phyloP scores from a whole-genome alignment of 2,329 filamentous ascomycete species.

The Sphaerostilbella broomeana region DNA sequence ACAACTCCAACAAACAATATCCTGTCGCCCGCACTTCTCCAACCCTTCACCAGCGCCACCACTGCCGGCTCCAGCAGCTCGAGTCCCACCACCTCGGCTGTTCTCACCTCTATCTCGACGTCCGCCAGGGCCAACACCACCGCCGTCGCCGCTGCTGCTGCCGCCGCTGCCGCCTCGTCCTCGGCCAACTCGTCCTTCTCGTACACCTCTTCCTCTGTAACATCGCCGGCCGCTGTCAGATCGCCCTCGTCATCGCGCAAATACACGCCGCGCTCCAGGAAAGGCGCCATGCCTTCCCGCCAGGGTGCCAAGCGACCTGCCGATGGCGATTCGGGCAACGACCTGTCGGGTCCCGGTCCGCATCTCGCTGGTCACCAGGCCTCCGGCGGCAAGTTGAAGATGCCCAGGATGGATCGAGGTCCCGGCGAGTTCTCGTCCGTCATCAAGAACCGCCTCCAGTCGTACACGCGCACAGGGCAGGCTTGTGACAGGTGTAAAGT shows the following conservation, averaged over 20 bases:
- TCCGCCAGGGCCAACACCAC: too few relatives aligned
- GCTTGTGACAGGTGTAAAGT: conserved; percentile 88
- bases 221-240: conserved; percentile 7
- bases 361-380: too few relatives aligned
- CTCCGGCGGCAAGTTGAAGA: conserved; percentile 37
- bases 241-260: conserved; percentile 11
- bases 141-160: too few relatives aligned
- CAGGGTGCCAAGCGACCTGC: conserved; percentile 31
- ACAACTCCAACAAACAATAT: too few relatives aligned
- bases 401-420: conserved; percentile 42
- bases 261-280: conserved; percentile 10
- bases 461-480: conserved; percentile 64
- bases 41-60: too few relatives aligned
- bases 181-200: too few relatives aligned
- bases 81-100: too few relatives aligned
- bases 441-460: conserved; percentile 49
- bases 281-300: conserved; percentile 15
- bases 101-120: too few relatives aligned
- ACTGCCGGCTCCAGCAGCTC: too few relatives aligned
- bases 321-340: conserved; percentile 21
- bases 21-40: too few relatives aligned
- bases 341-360: background rate
- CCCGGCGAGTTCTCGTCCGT: conserved; percentile 48
- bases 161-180: too few relatives aligned
- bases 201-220: background rate